phyloP scores from a whole-genome alignment of 2,329 filamentous ascomycete species.

The Teratosphaeria viscida region DNA sequence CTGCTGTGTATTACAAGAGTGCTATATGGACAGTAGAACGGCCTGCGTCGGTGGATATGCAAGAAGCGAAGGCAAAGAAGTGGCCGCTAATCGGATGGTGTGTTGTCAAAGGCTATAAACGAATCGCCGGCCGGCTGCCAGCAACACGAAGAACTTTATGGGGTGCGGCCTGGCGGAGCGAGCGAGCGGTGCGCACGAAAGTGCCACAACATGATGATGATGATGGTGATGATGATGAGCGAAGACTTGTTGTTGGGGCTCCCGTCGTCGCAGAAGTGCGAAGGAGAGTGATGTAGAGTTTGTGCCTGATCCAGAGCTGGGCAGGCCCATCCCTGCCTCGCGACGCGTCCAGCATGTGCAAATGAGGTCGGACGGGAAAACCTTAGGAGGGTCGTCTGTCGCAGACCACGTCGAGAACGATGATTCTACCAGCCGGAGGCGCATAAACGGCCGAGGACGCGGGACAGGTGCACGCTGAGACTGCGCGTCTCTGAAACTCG shows the following conservation, averaged over 20 bases:
- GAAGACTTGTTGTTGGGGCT: not conserved
- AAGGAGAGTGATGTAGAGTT: not conserved
- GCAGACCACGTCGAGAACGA: not conserved
- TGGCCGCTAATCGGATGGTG: not conserved
- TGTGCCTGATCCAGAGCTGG: not conserved
- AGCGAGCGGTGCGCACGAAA: not conserved
- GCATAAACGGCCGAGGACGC: not conserved
- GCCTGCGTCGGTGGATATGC: not conserved
- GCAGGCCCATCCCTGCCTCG: not conserved
- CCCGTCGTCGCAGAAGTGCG: not conserved
- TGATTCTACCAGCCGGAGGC: not conserved
- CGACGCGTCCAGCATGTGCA: not conserved
- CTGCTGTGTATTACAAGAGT: not conserved
- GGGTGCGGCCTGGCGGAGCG: not conserved
- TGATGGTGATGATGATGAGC: no score
- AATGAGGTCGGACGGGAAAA: not conserved
- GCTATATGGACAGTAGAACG: constrained; percentile 1
- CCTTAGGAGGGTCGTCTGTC: not conserved
- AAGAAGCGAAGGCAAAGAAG: not conserved
- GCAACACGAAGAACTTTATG: not conserved
- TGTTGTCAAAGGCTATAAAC: not conserved
- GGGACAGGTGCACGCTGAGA: not conserved
- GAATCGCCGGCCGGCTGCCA: not conserved
- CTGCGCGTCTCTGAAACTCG: no score
- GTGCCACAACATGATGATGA: not conserved